phyloP scores from a whole-genome alignment of 441 rosid genomes.

The Populus hybrid region DNA sequence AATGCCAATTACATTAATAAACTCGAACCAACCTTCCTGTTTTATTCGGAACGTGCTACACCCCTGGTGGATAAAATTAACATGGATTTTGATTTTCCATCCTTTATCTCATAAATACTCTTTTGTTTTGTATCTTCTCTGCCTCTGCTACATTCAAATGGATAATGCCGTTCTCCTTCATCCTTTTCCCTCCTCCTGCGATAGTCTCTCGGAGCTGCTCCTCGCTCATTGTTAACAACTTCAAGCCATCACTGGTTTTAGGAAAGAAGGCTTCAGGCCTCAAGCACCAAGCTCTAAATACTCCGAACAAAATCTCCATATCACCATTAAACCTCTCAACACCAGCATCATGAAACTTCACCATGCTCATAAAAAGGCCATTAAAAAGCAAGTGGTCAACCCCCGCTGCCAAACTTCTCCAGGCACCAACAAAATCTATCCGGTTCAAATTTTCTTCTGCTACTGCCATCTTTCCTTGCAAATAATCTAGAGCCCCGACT shows the following conservation, averaged over 20 bases:
- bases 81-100: not conserved
- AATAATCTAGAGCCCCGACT: constrained; percentile 67
- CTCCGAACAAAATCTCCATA: constrained; percentile 63
- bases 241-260: constrained; percentile 55
- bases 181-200: constrained; percentile 42
- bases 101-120: constrained; percentile 40
- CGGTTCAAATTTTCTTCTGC: constrained; percentile 56
- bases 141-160: constrained; percentile 55
- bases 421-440: constrained; percentile 59
- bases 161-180: constrained; percentile 59
- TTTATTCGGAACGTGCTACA: not conserved
- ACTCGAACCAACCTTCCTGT: constrained; percentile 4
- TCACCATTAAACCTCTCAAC: constrained; percentile 64
- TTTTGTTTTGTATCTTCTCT: constrained; percentile 55
- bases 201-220: constrained; percentile 44
- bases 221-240: constrained; percentile 59
- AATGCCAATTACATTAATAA: constrained; percentile 3
- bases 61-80: not conserved
- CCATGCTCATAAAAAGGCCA: constrained; percentile 57
- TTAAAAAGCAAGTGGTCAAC: constrained; percentile 56
- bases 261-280: constrained; percentile 86
- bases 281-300: constrained; percentile 78
- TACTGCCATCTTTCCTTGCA: constrained; percentile 65
- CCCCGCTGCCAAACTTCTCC: constrained; percentile 79
- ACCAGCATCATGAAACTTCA: constrained; percentile 55